A percentile compares a stretch with the other conserved stretches of the same genome.
phyloP scores from a whole-genome alignment of 2,329 filamentous ascomycete genomes.

The Ophioceras dolichostomum region DNA sequence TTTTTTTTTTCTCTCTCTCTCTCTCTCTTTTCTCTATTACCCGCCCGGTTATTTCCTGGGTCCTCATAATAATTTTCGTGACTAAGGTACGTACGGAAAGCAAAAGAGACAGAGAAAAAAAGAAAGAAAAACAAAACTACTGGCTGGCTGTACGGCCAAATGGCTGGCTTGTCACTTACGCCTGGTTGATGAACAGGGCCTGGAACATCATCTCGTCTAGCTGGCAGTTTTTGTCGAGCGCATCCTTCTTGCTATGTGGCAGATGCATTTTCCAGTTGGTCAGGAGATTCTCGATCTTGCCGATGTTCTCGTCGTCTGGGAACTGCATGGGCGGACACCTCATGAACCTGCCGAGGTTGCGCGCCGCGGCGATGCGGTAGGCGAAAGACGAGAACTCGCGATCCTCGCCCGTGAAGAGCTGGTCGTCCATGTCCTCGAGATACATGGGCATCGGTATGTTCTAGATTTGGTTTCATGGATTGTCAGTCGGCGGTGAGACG shows the following conservation, averaged over 20 bases:
- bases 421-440: slow-evolving; percentile 64
- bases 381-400: slow-evolving; percentile 71
- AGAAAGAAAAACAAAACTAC: not conserved
- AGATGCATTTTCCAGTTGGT: slow-evolving; percentile 73
- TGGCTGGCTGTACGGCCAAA: too few species aligned
- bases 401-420: slow-evolving; percentile 59
- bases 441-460: slow-evolving; percentile 46
- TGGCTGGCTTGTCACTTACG: too few species aligned
- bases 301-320: slow-evolving; percentile 39
- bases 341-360: slow-evolving; percentile 70
- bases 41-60: too few species aligned
- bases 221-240: slow-evolving; percentile 55
- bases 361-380: slow-evolving; percentile 70
- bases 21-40: too few species aligned
- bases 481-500: not conserved
- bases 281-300: slow-evolving; percentile 37
- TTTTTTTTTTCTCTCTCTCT: too few species aligned
- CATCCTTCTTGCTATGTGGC: slow-evolving; percentile 57
- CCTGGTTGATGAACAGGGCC: slow-evolving; percentile 65
- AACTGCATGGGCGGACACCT: slow-evolving; percentile 36
- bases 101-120: not conserved
- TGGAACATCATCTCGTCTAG: slow-evolving; percentile 89
- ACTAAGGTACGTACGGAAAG: too few species aligned
- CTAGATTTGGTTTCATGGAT: slow-evolving; percentile 27
- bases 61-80: too few species aligned